Percentiles rank a stretch among this genome's conserved stretches.
Conservation (phyloP, 2,329 filamentous ascomycete genomes). For the Aureobasidium melanogenum region DNA sequence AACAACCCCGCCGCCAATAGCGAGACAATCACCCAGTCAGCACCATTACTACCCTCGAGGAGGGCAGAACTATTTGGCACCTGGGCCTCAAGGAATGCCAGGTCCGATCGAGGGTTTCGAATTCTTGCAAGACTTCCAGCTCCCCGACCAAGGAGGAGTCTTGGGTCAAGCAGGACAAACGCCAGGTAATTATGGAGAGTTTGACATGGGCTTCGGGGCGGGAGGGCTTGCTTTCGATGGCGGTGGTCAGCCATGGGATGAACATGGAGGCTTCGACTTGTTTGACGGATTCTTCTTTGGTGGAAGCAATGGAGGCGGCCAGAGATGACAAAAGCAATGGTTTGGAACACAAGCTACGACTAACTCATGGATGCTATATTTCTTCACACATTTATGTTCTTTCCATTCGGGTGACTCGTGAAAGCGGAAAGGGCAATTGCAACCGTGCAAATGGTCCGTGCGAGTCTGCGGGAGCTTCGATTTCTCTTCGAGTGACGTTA, state of each 20-base stretch:
- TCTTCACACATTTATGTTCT: background rate
- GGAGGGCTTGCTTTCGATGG: slow-evolving; percentile 27
- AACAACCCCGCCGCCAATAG: background rate
- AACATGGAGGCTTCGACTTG: slow-evolving; percentile 34
- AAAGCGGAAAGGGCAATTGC: background rate
- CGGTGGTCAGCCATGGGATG: slow-evolving; percentile 46
- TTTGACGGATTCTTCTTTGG: slow-evolving; percentile 70
- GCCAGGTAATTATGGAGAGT: slow-evolving; percentile 41
- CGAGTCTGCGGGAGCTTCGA: background rate
- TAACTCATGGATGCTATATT: background rate
- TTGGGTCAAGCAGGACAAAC: slow-evolving; percentile 7
- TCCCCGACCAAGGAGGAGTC: background rate
- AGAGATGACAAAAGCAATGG: background rate
- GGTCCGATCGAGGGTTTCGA: slow-evolving; percentile 29
- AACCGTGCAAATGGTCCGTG: background rate
- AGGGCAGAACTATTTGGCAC: background rate
- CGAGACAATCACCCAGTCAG: slow-evolving; percentile 6
- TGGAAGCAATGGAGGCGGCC: slow-evolving; percentile 22
- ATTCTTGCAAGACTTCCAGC: slow-evolving; percentile 44
- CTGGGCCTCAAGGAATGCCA: background rate
- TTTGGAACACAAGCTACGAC: background rate
- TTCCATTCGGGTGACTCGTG: background rate
- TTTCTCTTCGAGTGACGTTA: slow-evolving; percentile 6
- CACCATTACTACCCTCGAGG: slow-evolving; percentile 4
- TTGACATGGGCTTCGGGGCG: slow-evolving; percentile 50